Evolutionary conservation across 176 grass and related monocot genomes (phyloP).

Genomic region (Melocanna baccifera): DNA sequence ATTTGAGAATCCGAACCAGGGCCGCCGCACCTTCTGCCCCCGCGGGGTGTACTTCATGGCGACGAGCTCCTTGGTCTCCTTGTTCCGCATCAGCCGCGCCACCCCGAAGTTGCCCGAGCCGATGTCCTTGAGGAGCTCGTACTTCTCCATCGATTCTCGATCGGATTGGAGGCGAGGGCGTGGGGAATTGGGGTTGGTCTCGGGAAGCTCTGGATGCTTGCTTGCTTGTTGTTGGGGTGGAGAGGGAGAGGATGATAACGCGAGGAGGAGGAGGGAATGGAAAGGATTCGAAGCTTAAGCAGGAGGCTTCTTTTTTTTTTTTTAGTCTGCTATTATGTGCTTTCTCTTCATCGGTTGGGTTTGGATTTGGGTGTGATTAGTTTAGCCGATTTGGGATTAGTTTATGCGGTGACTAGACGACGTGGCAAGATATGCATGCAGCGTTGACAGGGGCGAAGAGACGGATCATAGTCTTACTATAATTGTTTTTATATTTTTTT

Average conservation of each 20-base stretch:
- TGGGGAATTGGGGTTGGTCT: neutral
- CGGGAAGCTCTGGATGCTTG: neutral
- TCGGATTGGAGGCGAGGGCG: neutral
- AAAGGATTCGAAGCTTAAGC: constrained; percentile 41
- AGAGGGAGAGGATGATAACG: neutral
- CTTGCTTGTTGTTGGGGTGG: neutral
- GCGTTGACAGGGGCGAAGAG: too few relatives aligned
- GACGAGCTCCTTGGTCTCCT: constrained; percentile 84
- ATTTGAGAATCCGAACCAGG: neutral
- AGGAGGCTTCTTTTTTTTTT: neutral
- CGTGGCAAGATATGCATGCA: neutral
- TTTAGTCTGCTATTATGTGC: neutral
- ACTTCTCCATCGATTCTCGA: constrained; percentile 56
- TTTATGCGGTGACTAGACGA: constrained; percentile 24
- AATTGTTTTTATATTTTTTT: too few relatives aligned
- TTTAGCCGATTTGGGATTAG: neutral
- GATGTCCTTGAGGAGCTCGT: constrained; percentile 83
- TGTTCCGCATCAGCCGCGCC: constrained; percentile 75
- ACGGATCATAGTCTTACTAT: too few relatives aligned
- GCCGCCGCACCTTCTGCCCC: constrained; percentile 60
- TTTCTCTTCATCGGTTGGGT: neutral
- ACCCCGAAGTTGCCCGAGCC: constrained; percentile 83
- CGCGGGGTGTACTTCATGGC: constrained; percentile 80
- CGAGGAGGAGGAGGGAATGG: neutral
- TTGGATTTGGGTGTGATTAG: constrained; percentile 19